phyloP scores from a whole-genome alignment of 495 filamentous ascomycete species.

The Penicillium daleae region DNA sequence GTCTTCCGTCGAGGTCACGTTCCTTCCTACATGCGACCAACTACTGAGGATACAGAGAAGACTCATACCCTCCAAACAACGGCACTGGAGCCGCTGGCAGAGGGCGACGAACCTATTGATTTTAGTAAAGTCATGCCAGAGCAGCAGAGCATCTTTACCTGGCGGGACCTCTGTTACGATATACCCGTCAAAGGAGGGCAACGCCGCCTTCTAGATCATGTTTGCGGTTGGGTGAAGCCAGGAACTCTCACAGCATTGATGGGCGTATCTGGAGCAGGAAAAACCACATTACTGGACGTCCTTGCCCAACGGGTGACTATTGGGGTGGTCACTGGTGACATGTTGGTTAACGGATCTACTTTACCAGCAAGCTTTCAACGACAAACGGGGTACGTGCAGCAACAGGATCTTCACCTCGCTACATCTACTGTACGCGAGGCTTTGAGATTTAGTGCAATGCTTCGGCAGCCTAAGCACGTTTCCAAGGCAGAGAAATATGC shows the following conservation, averaged over 20 bases:
- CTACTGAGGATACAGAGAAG: neutral
- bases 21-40: slow-evolving; percentile 33
- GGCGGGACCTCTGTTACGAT: slow-evolving; percentile 74
- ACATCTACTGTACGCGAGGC: slow-evolving; percentile 84
- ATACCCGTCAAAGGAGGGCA: slow-evolving; percentile 64
- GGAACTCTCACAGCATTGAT: slow-evolving; percentile 72
- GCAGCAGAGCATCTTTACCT: slow-evolving; percentile 68
- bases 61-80: neutral
- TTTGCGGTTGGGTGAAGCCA: slow-evolving; percentile 69
- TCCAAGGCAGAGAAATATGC: slow-evolving; percentile 49
- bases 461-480: slow-evolving; percentile 71
- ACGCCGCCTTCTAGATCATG: slow-evolving; percentile 61
- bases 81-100: neutral
- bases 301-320: slow-evolving; percentile 58
- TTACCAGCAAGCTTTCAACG: slow-evolving; percentile 78
- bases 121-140: slow-evolving; percentile 41
- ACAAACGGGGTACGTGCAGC: slow-evolving; percentile 91
- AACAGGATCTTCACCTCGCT: slow-evolving; percentile 85
- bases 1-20: slow-evolving; percentile 48
- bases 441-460: slow-evolving; percentile 78
- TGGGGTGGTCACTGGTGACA: slow-evolving; percentile 58
- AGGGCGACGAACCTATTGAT: neutral
- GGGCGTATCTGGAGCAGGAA: slow-evolving; percentile 65
- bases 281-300: slow-evolving; percentile 68
- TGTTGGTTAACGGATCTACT: slow-evolving; percentile 59